A percentile compares a stretch with the other conserved stretches of the same genome.
Evolutionary conservation across 805 yeast genomes (phyloP).

Genomic region (Wickerhamiella occidentalis): DNA sequence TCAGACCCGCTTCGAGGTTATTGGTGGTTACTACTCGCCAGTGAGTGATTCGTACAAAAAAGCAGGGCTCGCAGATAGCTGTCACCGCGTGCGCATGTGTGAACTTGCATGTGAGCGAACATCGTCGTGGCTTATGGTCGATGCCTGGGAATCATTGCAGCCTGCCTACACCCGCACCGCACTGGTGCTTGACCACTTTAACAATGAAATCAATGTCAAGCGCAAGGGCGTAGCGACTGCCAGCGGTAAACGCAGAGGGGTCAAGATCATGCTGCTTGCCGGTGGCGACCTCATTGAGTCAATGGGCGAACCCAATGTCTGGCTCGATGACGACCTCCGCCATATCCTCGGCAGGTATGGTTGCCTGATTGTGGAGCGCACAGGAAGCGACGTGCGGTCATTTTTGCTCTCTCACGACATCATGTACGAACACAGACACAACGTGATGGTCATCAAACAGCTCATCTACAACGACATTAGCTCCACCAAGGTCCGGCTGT

Average conservation of each 20-base stretch:
- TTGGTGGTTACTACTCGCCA: constrained; percentile 94
- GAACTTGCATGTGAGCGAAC: constrained; percentile 97
- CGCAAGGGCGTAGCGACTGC: constrained; percentile 64
- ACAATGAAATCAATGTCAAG: constrained; percentile 83
- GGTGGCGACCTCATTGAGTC: constrained; percentile 97
- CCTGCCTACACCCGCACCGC: constrained; percentile 88
- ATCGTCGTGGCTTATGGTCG: constrained; percentile 96
- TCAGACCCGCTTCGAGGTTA: constrained; percentile 84
- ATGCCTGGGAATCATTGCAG: constrained; percentile 96
- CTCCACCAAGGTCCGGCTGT: constrained; percentile 86
- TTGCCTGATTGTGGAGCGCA: constrained; percentile 89
- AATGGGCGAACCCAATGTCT: constrained; percentile 99
- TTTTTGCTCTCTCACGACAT: constrained; percentile 88
- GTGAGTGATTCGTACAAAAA: constrained; percentile 82
- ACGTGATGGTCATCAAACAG: constrained; percentile 89
- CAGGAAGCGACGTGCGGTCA: constrained; percentile 90
- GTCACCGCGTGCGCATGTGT: constrained; percentile 93
- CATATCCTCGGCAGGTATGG: constrained; percentile 95
- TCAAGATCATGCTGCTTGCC: constrained; percentile 88
- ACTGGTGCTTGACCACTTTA: constrained; percentile 88
- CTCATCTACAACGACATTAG: constrained; percentile 91
- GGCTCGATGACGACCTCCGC: constrained; percentile 93
- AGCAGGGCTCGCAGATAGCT: constrained; percentile 80
- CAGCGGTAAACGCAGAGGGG: constrained; percentile 48
- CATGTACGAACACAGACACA: constrained; percentile 90